Evolutionary conservation across 2,329 filamentous ascomycete species (phyloP).

Genomic region (Reticulascus tulasneorum): DNA sequence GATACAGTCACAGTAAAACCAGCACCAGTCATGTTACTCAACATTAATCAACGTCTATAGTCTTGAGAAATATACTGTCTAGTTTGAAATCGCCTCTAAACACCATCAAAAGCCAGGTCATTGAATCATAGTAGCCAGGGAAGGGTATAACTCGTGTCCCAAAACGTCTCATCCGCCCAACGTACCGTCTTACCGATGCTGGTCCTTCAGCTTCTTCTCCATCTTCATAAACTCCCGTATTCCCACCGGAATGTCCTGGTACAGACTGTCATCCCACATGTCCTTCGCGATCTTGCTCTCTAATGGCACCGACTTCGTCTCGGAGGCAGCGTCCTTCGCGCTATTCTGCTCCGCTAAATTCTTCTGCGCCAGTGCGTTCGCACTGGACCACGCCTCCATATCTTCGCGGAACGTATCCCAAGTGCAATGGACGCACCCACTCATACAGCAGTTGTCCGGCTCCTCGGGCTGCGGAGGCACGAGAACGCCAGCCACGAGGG

Average conservation of each 20-base stretch:
- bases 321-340: constrained; percentile 37
- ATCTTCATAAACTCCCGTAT: constrained; percentile 97
- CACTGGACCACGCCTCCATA: constrained; percentile 78
- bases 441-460: constrained; percentile 99
- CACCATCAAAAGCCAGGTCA: constrained; percentile 2
- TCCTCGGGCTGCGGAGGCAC: constrained; percentile 83
- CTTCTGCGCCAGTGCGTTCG: constrained; percentile 58
- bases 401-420: constrained; percentile 93
- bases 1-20: too few relatives aligned
- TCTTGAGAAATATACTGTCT: constrained; percentile 2
- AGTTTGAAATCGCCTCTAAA: constrained; percentile 2
- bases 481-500: constrained; percentile 69
- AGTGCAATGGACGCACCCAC: constrained; percentile 94
- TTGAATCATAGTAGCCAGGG: not conserved
- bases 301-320: constrained; percentile 58
- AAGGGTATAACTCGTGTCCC: constrained; percentile 4
- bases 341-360: constrained; percentile 35
- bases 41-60: not conserved
- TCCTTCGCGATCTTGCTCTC: constrained; percentile 44
- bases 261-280: constrained; percentile 63
- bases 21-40: not conserved
- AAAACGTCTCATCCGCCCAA: constrained; percentile 30
- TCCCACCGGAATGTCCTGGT: constrained; percentile 79
- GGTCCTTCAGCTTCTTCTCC: constrained; percentile 83
- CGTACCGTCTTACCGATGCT: constrained; percentile 57